phyloP scores from a whole-genome alignment of 306 rosid genomes.

The Benincasa hispida region DNA sequence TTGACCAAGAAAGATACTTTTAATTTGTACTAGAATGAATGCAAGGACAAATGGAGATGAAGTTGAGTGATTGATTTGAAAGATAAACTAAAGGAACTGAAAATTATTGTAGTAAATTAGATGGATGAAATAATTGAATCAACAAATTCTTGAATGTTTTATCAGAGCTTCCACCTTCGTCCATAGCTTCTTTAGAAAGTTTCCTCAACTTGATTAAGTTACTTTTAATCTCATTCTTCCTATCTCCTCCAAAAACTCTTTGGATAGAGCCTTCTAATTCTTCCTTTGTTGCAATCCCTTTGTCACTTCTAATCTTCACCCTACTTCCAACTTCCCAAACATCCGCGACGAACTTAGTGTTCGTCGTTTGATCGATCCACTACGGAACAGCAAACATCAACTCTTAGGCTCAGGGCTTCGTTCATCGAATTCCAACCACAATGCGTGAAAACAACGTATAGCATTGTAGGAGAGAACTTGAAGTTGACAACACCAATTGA shows the following conservation, averaged over 20 bases:
- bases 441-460: not conserved
- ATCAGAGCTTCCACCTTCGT: conserved; percentile 6
- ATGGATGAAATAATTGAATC: too few species aligned
- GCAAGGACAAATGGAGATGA: too few species aligned
- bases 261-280: not conserved
- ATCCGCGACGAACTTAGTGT: conserved; percentile 1
- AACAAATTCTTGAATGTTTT: not conserved
- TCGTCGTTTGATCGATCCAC: conserved; percentile 8
- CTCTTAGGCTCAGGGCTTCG: not conserved
- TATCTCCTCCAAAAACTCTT: not conserved
- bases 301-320: not conserved
- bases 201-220: not conserved
- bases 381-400: not conserved
- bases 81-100: too few species aligned
- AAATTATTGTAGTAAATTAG: too few species aligned
- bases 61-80: too few species aligned
- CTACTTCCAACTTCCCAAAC: conserved; percentile 4
- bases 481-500: not conserved
- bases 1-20: too few species aligned
- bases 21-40: too few species aligned
- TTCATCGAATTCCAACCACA: conserved; percentile 6
- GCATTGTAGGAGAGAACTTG: not conserved
- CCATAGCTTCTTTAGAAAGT: not conserved
- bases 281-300: not conserved
- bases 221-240: not conserved